phyloP scores from a whole-genome alignment of 176 grass and related monocot species.

The sorghum (Sorghum bicolor) region Sorghum_bicolor_NCBIv3 NC_012870.2:59539501-59540000 shows the following conservation, averaged over 20 bases:
- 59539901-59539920: too few species aligned
- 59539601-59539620: slow-evolving; percentile 1
- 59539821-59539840: too few species aligned
- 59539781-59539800: neutral
- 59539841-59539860: too few species aligned
- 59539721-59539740: neutral
- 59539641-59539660: slow-evolving; percentile 35
- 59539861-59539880: too few species aligned
- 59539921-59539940: too few species aligned
- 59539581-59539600: neutral
- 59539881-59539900: too few species aligned
- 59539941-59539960: too few species aligned
- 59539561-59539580: slow-evolving; percentile 3
- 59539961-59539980: too few species aligned
- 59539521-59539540: neutral
- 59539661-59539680: neutral
- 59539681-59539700: neutral
- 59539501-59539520: neutral
- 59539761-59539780: slow-evolving; percentile 1
- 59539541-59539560: neutral
- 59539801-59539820: too few species aligned
- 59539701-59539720: neutral
- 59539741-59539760: neutral
- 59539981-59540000: too few species aligned
- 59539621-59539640: slow-evolving; percentile 33